Percentiles rank a stretch among this genome's conserved stretches.
Conservation (phyloP, 257 asterid species). For the Solanum chaucha region DNA sequence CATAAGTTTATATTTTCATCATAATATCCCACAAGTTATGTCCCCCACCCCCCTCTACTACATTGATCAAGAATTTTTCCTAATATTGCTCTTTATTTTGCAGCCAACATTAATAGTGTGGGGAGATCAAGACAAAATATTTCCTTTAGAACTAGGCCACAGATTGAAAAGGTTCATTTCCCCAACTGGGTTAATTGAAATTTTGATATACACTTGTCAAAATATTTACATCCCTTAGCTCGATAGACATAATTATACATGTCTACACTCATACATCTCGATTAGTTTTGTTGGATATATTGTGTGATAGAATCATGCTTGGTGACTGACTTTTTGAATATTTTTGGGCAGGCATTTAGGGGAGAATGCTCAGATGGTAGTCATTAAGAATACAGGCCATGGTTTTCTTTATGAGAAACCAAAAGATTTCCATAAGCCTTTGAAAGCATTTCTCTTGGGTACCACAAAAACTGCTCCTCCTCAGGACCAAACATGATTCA, state of each 20-base stretch:
- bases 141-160: constrained; percentile 55
- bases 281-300: neutral
- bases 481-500: neutral
- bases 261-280: too few relatives aligned
- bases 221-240: neutral
- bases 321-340: neutral
- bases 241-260: neutral
- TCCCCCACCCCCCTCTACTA: neutral
- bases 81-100: neutral
- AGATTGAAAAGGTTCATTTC: constrained; percentile 42
- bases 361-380: constrained; percentile 34
- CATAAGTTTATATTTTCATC: neutral
- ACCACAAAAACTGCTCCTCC: neutral
- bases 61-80: neutral
- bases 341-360: constrained; percentile 45
- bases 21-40: neutral
- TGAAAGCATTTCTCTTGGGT: constrained; percentile 39
- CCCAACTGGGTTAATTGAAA: neutral
- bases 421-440: constrained; percentile 37
- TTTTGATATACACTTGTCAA: neutral
- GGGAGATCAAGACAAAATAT: constrained; percentile 67
- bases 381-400: constrained; percentile 59
- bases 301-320: neutral
- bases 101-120: constrained; percentile 59
- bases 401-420: constrained; percentile 45